Percentiles rank a stretch among this genome's conserved stretches.
Evolutionary conservation across 176 grass and related monocot species (phyloP).

Genomic region (Hsuehochloa calcarea): DNA sequence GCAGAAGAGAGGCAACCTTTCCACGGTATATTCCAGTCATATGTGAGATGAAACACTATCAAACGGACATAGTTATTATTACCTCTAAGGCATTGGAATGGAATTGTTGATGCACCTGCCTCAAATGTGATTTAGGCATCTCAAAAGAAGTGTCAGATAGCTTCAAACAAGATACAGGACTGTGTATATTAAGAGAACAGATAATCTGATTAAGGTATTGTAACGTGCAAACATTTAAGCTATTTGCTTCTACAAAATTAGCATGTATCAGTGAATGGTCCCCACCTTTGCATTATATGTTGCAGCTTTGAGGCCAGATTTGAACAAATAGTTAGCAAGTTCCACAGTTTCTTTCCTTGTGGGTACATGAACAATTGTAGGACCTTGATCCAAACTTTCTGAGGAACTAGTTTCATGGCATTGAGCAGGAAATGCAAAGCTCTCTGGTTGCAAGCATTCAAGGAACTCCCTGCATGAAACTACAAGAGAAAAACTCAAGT

Average conservation of each 20-base stretch:
- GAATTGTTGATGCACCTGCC: conserved; percentile 81
- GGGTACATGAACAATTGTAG: conserved; percentile 92
- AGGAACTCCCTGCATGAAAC: conserved; percentile 90
- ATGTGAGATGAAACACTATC: conserved; percentile 21
- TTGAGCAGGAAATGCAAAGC: conserved; percentile 19
- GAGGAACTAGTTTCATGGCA: conserved; percentile 42
- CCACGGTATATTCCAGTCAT: conserved; percentile 8
- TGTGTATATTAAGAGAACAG: not conserved
- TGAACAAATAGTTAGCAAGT: conserved; percentile 71
- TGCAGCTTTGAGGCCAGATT: conserved; percentile 78
- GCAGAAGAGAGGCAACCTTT: not conserved
- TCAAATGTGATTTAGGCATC: conserved; percentile 80
- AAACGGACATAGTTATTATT: conserved; percentile 26
- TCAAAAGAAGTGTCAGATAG: conserved; percentile 46
- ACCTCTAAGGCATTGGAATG: conserved; percentile 77
- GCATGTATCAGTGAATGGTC: not conserved
- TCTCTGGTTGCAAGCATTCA: conserved; percentile 38
- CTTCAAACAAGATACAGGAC: not conserved
- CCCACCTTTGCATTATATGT: conserved; percentile 96
- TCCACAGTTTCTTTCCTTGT: conserved; percentile 81
- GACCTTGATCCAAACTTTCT: conserved; percentile 56
- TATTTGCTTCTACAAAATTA: not conserved
- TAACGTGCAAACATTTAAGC: not conserved
- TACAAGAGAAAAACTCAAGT: conserved; percentile 40
- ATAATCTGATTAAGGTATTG: not conserved